These are phyloP conservation scores for Trichoderma koningii DNA, from an alignment of 2,329 filamentous ascomycete genomes.

Conservation along the genomic window DNA sequence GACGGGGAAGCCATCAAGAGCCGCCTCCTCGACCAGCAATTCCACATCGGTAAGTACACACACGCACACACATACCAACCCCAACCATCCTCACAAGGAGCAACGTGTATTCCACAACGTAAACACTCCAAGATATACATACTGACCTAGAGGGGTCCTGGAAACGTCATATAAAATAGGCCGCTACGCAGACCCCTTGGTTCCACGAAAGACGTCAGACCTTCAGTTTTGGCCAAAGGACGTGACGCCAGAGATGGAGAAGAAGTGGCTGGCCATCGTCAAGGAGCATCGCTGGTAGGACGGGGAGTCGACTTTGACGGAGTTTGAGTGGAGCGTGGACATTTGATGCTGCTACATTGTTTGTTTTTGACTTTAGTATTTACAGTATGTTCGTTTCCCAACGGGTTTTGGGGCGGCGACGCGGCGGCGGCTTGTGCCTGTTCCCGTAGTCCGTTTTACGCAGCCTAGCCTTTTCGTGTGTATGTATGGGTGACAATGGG, in stretches of 20 bases:
- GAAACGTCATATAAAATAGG: constrained; percentile 29
- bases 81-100: too few relatives aligned
- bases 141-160: constrained; percentile 3
- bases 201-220: constrained; percentile 40
- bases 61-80: neutral
- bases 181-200: constrained; percentile 52
- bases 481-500: too few relatives aligned
- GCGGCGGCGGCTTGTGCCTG: too few relatives aligned
- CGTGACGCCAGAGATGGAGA: constrained; percentile 47
- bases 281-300: constrained; percentile 22
- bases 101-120: too few relatives aligned
- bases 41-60: constrained; percentile 47
- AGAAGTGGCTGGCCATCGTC: constrained; percentile 43
- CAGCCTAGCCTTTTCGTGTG: too few relatives aligned
- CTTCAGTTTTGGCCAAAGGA: constrained; percentile 42
- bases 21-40: constrained; percentile 49
- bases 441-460: too few relatives aligned
- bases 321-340: too few relatives aligned
- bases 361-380: too few relatives aligned
- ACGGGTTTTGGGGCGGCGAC: too few relatives aligned
- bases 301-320: neutral
- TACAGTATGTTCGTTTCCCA: too few relatives aligned
- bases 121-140: too few relatives aligned
- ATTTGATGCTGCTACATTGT: too few relatives aligned
- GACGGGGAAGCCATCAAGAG: constrained; percentile 45